Base-by-base conservation (phyloP, 768 basidiomycete genomes). In the Pleurotus djamor region DNA sequence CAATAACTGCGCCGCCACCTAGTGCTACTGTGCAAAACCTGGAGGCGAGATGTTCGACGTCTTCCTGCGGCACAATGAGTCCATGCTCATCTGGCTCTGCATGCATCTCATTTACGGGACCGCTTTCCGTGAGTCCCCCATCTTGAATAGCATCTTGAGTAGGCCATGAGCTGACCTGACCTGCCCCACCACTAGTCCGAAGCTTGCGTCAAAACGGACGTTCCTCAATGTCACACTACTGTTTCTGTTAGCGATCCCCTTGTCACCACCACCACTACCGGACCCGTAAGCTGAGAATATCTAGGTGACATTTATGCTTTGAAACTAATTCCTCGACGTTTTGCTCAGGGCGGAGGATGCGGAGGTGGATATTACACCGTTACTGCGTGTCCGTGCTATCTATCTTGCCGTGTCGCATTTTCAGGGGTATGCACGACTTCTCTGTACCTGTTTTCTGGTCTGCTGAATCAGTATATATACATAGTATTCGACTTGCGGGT, bases 41-140 rank as follows among this genome's bases (percentile, higher is more conserved):
- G n/a, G 16, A n/a, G 13, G 14, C 45, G 16, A 12, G 45, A 47
- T 12, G 16, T 16, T n/a, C 9, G 7, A 47, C 45, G 51, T 52
- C 51, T 35, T 52, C 51, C 37, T 38, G 51, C 51, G 51, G 51
- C n/a, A 35, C 51, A 10, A 16, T 35, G 16, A 52, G 51, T 35
- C 51, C 51, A n/a, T 52, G 51, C 13, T 52, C 51, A 8, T 52
- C 51, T 5, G 51, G 51, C 9, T 52, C 51, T 12, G n/a, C 51
- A 7, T 52, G 51, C 37, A 38, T 52, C n/a, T 52, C 51, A 9
- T 52, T 52, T 28, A 52, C 51, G 3, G 51, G 51, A 13, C 51
- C 51, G 12, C 34, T 52, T 10, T 17, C 51, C 5, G 51, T 52
- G 28, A 16, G 51, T 52, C n/a, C 14, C 34, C 12, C 51, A 16